Evolutionary conservation across 1,284 basidiomycete genomes (phyloP), one percentile per base, ranked within the genome.

Genomic region (Ceratobasidium sp.): DNA sequence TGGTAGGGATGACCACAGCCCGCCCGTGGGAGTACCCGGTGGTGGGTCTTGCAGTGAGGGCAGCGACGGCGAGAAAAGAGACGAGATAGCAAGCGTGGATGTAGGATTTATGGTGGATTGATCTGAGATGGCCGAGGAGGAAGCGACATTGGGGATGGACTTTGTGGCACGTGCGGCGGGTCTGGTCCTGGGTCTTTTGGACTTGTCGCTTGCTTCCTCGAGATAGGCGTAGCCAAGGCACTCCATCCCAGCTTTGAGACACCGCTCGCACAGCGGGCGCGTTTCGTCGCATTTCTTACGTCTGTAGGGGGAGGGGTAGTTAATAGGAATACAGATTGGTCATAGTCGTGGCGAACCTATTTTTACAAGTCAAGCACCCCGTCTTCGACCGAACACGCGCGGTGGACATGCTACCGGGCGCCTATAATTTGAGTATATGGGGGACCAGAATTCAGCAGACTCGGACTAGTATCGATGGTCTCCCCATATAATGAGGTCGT

Each of bases 321-420:
- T 35, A 48, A 46, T 44, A 67, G n/a, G 12, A 6, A 18, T 2
- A 46, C 16, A 46, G 46, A 48, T 4, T 57, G 30, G 7, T 48
- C 1, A 35, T 10, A 5, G 8, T 3, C 35, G 23, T 23, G 41
- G 16, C 73, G 38, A 2, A 76, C 73, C 73, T 76, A 20, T 76
- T 76, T 76, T 76, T 76, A 50, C 73, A 76, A 1, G 73, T 76
- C 64, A 76, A 66, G 41, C 73, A 76, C n/a, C 73, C 73, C 12
- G 62, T 76, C 52, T 76, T 76, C 12, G 73, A 76, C 35, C 73
- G 35, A 48, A 65, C 65, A 16, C 65, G 74, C n/a, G 14, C 65
- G 4, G 74, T 67, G 3, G 65, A 33, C 74, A 77, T 77, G 18
- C 12, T 3, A 35, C 0, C 20, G 30, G 14, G 23, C 3, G 46